Conservation (phyloP, 73 alveolate species). For the Paramecium tetraurelia region DNA sequence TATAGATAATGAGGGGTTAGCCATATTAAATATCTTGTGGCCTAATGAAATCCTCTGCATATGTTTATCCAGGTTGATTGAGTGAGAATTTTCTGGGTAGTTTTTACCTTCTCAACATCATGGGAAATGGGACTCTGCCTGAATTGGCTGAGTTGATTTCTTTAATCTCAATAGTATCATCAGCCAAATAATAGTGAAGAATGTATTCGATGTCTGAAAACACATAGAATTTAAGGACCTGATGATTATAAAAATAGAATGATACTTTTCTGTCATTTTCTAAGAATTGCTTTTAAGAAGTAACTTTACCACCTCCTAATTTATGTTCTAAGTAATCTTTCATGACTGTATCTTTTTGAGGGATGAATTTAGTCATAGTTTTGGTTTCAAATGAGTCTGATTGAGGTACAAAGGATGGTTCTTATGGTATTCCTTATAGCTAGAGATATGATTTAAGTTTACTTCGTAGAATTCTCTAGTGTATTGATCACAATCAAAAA, state of each 20-base stretch:
- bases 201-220: constrained; percentile 79
- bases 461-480: constrained; percentile 82
- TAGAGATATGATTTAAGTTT: background rate
- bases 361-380: constrained; percentile 42
- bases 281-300: constrained; percentile 85
- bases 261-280: constrained; percentile 91
- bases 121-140: constrained; percentile 94
- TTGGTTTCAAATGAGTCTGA: background rate
- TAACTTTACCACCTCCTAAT: constrained; percentile 95
- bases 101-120: constrained; percentile 84
- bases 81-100: constrained; percentile 90
- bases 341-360: constrained; percentile 74
- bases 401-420: background rate
- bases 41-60: constrained; percentile 81
- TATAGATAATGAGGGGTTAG: constrained; percentile 75
- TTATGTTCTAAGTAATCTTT: constrained; percentile 88
- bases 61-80: constrained; percentile 89
- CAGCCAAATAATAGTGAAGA: constrained; percentile 93
- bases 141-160: constrained; percentile 89
- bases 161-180: constrained; percentile 92
- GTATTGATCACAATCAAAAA: constrained; percentile 85
- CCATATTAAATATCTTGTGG: constrained; percentile 83
- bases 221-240: constrained; percentile 77
- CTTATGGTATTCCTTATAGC: background rate
- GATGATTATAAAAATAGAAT: background rate